Evolutionary conservation across 2,329 filamentous ascomycete genomes (phyloP).

Genomic region (Ustulina deusta): DNA sequence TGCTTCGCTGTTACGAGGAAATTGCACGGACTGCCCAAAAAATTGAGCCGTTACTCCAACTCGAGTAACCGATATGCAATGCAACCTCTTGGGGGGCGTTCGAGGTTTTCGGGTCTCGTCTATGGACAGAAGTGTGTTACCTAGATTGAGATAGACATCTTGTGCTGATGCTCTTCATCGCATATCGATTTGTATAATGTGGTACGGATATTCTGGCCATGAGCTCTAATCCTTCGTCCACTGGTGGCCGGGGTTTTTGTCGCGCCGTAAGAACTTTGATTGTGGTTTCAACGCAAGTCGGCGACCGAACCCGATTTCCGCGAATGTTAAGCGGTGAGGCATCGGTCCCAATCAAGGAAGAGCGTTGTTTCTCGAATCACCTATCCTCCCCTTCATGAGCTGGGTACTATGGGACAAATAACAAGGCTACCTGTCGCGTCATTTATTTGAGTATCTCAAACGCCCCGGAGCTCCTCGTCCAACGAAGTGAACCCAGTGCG

Average conservation of each 20-base stretch:
- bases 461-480: not conserved
- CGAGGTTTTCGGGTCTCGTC: conserved; percentile 62
- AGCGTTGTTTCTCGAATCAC: not conserved
- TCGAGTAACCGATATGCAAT: conserved; percentile 37
- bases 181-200: conserved; percentile 57
- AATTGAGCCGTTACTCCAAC: conserved; percentile 57
- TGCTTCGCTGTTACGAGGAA: conserved; percentile 60
- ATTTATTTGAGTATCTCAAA: conserved; percentile 32
- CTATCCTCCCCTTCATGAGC: not conserved
- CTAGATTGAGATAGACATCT: conserved; percentile 52
- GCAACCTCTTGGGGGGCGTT: conserved; percentile 53
- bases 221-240: conserved; percentile 52
- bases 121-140: conserved; percentile 63
- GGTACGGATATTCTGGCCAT: conserved; percentile 51
- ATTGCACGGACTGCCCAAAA: conserved; percentile 57
- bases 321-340: not conserved
- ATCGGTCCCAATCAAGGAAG: not conserved
- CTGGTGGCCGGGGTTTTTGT: conserved; percentile 51
- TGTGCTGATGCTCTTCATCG: conserved; percentile 59
- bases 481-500: conserved; percentile 10
- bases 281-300: not conserved
- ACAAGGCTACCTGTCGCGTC: conserved; percentile 14
- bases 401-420: not conserved
- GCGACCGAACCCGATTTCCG: not conserved
- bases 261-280: conserved; percentile 18